phyloP scores from a whole-genome alignment of 208 protist genomes.

The Leishmania tropica region DNA sequence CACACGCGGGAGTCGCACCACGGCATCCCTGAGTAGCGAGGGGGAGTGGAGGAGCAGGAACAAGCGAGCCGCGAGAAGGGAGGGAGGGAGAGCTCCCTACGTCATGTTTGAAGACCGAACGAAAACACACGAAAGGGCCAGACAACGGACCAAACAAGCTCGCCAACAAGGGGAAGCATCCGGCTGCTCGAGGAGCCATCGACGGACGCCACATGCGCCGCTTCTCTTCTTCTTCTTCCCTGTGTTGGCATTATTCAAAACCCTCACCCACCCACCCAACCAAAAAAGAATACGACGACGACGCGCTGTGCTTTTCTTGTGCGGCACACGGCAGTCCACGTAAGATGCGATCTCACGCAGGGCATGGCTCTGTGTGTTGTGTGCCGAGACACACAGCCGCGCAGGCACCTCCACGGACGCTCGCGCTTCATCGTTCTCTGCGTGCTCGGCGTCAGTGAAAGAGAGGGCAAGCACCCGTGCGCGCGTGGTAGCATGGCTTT shows the following conservation, averaged over 20 bases:
- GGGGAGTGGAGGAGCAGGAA: neutral
- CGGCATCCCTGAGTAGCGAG: neutral
- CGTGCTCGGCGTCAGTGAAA: neutral
- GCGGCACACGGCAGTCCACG: neutral
- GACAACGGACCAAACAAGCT: neutral
- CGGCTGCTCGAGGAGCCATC: neutral
- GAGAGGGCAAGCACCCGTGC: neutral
- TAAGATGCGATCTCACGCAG: neutral
- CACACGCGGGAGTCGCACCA: neutral
- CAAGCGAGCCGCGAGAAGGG: too few relatives aligned
- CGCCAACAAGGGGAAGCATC: neutral
- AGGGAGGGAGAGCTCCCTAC: too few relatives aligned
- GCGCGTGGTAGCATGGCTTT: neutral
- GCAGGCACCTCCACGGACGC: neutral
- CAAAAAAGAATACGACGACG: neutral
- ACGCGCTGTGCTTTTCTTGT: neutral
- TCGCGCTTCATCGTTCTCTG: neutral
- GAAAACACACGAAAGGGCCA: neutral
- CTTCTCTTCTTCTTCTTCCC: neutral
- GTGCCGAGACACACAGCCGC: neutral
- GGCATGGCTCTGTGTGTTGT: neutral
- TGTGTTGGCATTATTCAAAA: too few relatives aligned
- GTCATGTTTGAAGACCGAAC: too few relatives aligned
- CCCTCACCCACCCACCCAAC: too few relatives aligned
- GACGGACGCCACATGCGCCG: neutral